These are phyloP conservation scores for Rhodomyrtus tomentosa DNA, from an alignment of 345 rosid species.

Conservation along the genomic window DNA sequence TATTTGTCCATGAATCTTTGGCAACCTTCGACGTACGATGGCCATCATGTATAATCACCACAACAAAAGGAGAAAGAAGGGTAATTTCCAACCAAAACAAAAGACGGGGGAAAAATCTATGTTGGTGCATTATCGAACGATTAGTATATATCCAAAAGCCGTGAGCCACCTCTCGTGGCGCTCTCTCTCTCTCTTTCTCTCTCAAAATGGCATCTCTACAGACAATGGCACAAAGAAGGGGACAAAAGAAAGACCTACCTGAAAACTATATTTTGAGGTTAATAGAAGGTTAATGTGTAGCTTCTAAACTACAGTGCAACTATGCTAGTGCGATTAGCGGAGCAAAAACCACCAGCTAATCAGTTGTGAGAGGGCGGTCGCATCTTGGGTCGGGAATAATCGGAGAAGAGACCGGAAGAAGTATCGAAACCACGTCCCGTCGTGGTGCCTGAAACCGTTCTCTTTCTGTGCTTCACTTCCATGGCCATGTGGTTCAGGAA, in stretches of 20 bases:
- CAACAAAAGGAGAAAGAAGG: not conserved
- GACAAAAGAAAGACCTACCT: not conserved
- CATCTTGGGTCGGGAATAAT: conserved; percentile 41
- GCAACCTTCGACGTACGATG: not conserved
- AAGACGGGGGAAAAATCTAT: not conserved
- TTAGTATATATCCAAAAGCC: not conserved
- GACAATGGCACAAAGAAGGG: not conserved
- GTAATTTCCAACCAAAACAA: not conserved
- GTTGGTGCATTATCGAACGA: not conserved
- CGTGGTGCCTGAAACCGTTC: not conserved
- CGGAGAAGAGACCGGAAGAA: conserved; percentile 25
- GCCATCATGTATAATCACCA: not conserved
- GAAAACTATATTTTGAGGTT: not conserved
- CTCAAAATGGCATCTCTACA: not conserved
- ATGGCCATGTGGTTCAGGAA: not conserved
- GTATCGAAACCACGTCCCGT: not conserved
- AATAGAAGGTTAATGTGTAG: not conserved
- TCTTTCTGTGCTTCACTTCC: conserved; percentile 7
- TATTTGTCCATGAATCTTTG: not conserved
- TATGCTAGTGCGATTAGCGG: not conserved
- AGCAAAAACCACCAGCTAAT: conserved; percentile 1
- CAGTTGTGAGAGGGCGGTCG: conserved; percentile 45
- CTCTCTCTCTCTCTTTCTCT: not conserved
- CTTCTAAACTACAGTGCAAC: not conserved
- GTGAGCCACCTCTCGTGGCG: not conserved